Evolutionary conservation across 306 rosid genomes (phyloP).

Genomic region (Castanea crenata): DNA sequence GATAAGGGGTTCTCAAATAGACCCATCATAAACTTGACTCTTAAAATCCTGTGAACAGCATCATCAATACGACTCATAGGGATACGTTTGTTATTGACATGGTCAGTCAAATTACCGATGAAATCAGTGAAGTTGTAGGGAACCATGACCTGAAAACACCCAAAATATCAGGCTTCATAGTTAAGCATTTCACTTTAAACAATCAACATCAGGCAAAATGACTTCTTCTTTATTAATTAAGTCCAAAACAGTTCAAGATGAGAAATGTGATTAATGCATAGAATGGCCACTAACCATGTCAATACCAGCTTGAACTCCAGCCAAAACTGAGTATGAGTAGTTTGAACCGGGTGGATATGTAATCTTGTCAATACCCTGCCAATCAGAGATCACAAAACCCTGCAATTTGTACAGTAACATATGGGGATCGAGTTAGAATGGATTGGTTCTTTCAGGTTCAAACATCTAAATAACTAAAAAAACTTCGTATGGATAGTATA

Average conservation of each 20-base stretch:
- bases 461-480: too few relatives aligned
- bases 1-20: not conserved
- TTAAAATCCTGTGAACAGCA: not conserved
- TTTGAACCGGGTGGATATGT: conserved; percentile 83
- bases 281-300: conserved; percentile 62
- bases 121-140: not conserved
- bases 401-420: conserved; percentile 11
- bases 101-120: not conserved
- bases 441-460: too few relatives aligned
- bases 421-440: too few relatives aligned
- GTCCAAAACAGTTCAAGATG: too few relatives aligned
- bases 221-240: too few relatives aligned
- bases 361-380: conserved; percentile 78
- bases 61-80: not conserved
- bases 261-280: too few relatives aligned
- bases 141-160: not conserved
- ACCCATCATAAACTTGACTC: not conserved
- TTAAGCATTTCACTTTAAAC: not conserved
- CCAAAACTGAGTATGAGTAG: conserved; percentile 73
- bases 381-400: conserved; percentile 89
- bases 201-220: not conserved
- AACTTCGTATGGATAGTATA: too few relatives aligned
- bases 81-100: not conserved
- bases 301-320: conserved; percentile 72
- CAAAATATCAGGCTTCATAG: not conserved